Conservation (phyloP, 805 yeast genomes). For the Saccharomycopsis babjevae region DNA sequence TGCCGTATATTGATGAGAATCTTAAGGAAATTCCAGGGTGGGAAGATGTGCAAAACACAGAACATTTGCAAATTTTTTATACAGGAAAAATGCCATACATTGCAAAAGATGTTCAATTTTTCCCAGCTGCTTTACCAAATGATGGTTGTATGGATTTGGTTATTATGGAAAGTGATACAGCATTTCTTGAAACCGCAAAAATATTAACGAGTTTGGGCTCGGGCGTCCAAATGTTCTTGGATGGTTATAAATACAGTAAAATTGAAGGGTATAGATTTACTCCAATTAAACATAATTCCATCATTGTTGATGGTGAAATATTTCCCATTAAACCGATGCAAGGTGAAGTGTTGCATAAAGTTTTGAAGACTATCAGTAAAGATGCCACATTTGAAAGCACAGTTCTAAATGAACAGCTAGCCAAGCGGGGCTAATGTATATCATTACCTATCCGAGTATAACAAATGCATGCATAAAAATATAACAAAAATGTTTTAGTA, state of each 20-base stretch:
- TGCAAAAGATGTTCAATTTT: constrained; percentile 71
- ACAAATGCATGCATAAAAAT: neutral
- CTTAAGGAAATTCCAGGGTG: constrained; percentile 52
- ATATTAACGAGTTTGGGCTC: constrained; percentile 55
- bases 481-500: neutral
- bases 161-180: constrained; percentile 53
- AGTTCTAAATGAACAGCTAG: neutral
- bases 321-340: constrained; percentile 73
- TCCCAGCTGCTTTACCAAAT: constrained; percentile 85
- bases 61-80: constrained; percentile 62
- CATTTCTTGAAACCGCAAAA: constrained; percentile 46
- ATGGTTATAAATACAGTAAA: constrained; percentile 65
- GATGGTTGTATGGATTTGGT: constrained; percentile 86
- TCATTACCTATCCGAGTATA: neutral
- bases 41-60: constrained; percentile 45
- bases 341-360: constrained; percentile 64
- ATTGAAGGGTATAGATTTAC: constrained; percentile 63
- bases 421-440: too few relatives aligned
- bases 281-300: constrained; percentile 46
- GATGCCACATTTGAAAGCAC: constrained; percentile 53
- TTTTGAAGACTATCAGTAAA: constrained; percentile 52
- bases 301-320: constrained; percentile 85
- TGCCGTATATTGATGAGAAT: constrained; percentile 30
- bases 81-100: constrained; percentile 91
- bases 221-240: constrained; percentile 69